Conservation (phyloP, 352 stramenopile species). For the Pythium apleroticum region DNA sequence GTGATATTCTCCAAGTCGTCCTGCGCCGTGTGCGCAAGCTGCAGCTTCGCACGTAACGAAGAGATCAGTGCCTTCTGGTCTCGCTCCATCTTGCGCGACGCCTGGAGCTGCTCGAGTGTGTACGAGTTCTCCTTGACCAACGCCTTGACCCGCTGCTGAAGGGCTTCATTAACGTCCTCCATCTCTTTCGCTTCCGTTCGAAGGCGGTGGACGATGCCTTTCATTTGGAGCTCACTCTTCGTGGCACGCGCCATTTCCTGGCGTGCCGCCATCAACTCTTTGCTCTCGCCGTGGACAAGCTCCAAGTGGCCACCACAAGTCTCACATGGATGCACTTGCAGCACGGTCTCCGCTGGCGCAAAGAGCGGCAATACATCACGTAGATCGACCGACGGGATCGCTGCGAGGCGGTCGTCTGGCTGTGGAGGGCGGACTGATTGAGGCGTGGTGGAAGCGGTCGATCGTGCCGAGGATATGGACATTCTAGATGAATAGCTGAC, state of each 20-base stretch:
- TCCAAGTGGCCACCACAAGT: conserved; percentile 70
- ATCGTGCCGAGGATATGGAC: conserved; percentile 21
- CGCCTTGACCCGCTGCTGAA: conserved; percentile 78
- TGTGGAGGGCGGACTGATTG: background rate
- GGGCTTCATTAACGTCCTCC: conserved; percentile 68
- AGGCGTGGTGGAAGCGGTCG: conserved; percentile 14
- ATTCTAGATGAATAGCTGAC: conserved; percentile 3
- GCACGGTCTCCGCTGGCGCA: conserved; percentile 62
- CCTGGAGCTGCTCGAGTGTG: conserved; percentile 73
- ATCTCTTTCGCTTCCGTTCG: conserved; percentile 67
- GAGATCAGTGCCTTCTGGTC: conserved; percentile 70
- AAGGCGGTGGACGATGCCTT: conserved; percentile 58
- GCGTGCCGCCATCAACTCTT: conserved; percentile 60
- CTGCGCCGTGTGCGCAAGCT: conserved; percentile 59
- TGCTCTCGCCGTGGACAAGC: conserved; percentile 80
- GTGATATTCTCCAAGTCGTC: conserved; percentile 63
- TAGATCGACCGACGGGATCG: conserved; percentile 72
- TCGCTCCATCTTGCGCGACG: conserved; percentile 63
- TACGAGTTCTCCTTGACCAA: conserved; percentile 77
- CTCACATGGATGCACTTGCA: conserved; percentile 78
- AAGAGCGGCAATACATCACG: conserved; percentile 69
- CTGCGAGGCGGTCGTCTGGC: conserved; percentile 45
- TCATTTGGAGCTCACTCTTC: conserved; percentile 79
- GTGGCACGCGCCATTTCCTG: conserved; percentile 61
- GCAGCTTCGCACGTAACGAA: conserved; percentile 66